Conservation (phyloP, 495 filamentous ascomycete genomes). For the Ascodesmis nigricans region DNA sequence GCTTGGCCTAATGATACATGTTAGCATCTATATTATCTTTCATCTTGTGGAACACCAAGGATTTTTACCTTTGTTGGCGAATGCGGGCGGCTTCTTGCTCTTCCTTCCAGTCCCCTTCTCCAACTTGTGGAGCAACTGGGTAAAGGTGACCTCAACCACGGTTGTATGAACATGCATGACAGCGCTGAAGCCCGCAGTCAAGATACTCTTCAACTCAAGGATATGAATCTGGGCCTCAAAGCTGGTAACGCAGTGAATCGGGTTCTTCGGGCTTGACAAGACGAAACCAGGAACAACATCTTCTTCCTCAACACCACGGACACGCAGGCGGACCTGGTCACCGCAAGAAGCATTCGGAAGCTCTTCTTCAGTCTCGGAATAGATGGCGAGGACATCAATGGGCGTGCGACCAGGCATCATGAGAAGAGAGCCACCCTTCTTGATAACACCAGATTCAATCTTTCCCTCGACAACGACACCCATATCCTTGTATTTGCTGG, state of each 20-base stretch:
- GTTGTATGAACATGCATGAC: conserved; percentile 79
- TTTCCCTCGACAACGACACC: conserved; percentile 95
- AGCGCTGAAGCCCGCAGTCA: conserved; percentile 75
- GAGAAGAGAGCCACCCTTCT: conserved; percentile 57
- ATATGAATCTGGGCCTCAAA: conserved; percentile 96
- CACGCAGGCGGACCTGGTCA: conserved; percentile 81
- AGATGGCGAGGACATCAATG: conserved; percentile 58
- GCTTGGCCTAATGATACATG: conserved; percentile 16
- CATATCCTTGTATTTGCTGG: conserved; percentile 89
- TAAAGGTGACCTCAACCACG: conserved; percentile 86
- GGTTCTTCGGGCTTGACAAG: conserved; percentile 72
- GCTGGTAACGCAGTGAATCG: conserved; percentile 66
- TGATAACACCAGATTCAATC: conserved; percentile 78
- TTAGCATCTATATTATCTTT: conserved; percentile 7
- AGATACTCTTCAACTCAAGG: conserved; percentile 84
- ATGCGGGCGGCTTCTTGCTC: conserved; percentile 77
- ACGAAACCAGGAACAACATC: conserved; percentile 95
- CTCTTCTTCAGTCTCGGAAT: conserved; percentile 94
- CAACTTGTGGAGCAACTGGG: conserved; percentile 68
- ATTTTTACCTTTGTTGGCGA: conserved; percentile 53
- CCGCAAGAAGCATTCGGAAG: conserved; percentile 56
- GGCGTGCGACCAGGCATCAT: conserved; percentile 90
- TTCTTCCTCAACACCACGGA: conserved; percentile 91
- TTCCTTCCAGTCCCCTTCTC: conserved; percentile 90
- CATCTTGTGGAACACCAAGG: not conserved